These are phyloP conservation scores for Mastigamoeba balamuthi DNA, from an alignment of 78 protist species.

Conservation along the genomic window DNA sequence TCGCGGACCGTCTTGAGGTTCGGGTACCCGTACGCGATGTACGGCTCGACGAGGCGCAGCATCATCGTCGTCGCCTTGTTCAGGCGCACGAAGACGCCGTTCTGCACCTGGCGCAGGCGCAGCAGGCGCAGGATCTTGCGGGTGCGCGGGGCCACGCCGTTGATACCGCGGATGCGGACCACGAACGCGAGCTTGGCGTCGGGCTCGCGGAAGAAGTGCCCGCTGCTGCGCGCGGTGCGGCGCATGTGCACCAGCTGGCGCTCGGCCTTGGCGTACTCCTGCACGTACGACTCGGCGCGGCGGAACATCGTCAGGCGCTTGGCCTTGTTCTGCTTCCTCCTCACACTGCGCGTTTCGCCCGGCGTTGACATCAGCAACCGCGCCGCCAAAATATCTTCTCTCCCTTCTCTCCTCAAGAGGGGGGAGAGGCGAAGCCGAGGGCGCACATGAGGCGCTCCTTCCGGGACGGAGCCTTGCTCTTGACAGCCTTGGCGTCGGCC, in stretches of 20 bases:
- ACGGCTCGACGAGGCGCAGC: conserved; percentile 93
- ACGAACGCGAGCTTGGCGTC: conserved; percentile 98
- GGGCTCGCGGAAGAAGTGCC: conserved; percentile 85
- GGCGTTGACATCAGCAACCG: no score
- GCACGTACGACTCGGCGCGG: conserved; percentile 78
- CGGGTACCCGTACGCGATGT: conserved; percentile 96
- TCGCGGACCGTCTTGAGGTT: conserved; percentile 86
- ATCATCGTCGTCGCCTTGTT: conserved; percentile 97
- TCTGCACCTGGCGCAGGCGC: conserved; percentile 98
- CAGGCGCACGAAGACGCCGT: conserved; percentile 92
- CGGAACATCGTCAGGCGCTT: no score
- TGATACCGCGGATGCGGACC: conserved; percentile 92
- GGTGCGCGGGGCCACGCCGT: conserved; percentile 88
- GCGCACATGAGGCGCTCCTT: no score
- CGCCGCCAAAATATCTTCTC: no score
- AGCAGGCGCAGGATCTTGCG: conserved; percentile 93
- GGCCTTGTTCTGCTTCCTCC: no score
- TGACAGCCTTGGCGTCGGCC: no score
- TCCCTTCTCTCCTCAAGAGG: no score
- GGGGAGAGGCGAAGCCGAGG: no score
- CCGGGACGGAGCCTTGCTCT: no score
- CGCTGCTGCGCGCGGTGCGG: conserved; percentile 78
- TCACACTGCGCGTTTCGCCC: no score
- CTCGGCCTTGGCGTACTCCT: conserved; percentile 77
- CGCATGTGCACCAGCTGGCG: conserved; percentile 27